Evolutionary conservation across 768 basidiomycete genomes (phyloP).

Genomic region (Boletus sp.): DNA sequence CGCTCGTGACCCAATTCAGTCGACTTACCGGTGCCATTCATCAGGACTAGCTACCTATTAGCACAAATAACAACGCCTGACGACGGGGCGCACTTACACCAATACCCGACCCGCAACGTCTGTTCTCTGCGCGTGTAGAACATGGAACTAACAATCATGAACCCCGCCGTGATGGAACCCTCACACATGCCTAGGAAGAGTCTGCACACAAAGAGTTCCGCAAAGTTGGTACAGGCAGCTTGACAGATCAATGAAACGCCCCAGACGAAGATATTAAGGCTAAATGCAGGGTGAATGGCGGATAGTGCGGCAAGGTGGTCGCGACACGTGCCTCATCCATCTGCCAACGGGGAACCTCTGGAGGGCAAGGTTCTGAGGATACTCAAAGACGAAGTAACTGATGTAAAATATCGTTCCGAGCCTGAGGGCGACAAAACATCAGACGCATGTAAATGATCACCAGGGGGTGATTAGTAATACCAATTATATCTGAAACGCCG

Average conservation of each 20-base stretch:
- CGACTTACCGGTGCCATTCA: slow-evolving; percentile 65
- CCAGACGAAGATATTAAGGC: slow-evolving; percentile 68
- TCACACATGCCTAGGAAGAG: slow-evolving; percentile 72
- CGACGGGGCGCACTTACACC: slow-evolving; percentile 49
- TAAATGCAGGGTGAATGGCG: slow-evolving; percentile 20
- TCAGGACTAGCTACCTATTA: slow-evolving; percentile 46
- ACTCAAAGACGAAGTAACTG: slow-evolving; percentile 67
- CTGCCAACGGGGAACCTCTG: slow-evolving; percentile 73
- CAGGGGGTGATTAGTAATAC: slow-evolving; percentile 28
- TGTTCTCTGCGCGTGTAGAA: slow-evolving; percentile 74
- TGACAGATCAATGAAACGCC: slow-evolving; percentile 56
- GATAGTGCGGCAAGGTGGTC: not conserved
- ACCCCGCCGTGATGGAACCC: slow-evolving; percentile 67
- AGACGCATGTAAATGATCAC: not conserved
- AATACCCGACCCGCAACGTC: slow-evolving; percentile 67
- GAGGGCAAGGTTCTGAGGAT: slow-evolving; percentile 68
- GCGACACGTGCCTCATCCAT: slow-evolving; percentile 65
- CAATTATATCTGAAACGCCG: slow-evolving; percentile 55
- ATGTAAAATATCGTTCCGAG: slow-evolving; percentile 75
- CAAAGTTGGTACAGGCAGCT: slow-evolving; percentile 70
- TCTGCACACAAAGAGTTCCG: slow-evolving; percentile 58
- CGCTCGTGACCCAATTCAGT: not conserved
- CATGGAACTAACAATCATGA: slow-evolving; percentile 75
- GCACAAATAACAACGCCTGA: not conserved
- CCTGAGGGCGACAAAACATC: slow-evolving; percentile 35